Evolutionary conservation across 73 alveolate species (phyloP), one percentile per base, ranked within the genome.

Genomic region (Uronychia setigera): DNA sequence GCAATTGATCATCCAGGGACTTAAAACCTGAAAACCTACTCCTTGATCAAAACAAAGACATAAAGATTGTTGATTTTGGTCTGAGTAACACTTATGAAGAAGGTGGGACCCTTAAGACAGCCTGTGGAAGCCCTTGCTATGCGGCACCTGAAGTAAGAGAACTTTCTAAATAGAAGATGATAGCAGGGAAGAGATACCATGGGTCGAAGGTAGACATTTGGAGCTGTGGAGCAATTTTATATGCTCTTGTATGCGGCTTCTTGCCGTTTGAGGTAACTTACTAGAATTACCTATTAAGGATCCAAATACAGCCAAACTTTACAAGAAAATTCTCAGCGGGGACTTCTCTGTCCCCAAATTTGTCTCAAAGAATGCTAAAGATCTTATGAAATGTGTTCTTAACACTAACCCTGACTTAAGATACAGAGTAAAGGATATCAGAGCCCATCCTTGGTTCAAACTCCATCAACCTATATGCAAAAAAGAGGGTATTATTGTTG

Each of bases 391-490:
- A 28, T 28, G 78, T n/a, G 29, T 83, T 0, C 32, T 83, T 26
- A 83, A 35, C 35, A 76, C 83, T 31, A 80, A 83, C 33, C 90
- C 90, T 46, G 83, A 83, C 60, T 25, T 34, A 28, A 1, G 90
- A 28, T 60, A 31, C 27, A 33, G 74, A 26, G 29, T 74, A n/a
- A 34, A 67, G 26, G 59, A 83, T 14, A 83, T 83, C 31, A 67
- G 34, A 26, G 29, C 60, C 26, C 99, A 97, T 84, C 96, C 96
- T 31, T 97, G 99, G 99, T 95, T 94, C 93, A 92, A 94, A 79
- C 80, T 91, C 30, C 82, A 86, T 60, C 74, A 92, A 77, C 94
- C 94, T 0, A 85, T 88, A 0, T 88, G 88, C 76, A 35, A 60
- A 28, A 80, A 90, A 33, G 78, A 33, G 32, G 99, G 99, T 27